A percentile compares a stretch with the other conserved stretches of the same genome.
Evolutionary conservation across 2,329 filamentous ascomycete genomes (phyloP).

Genomic region (Fusarium austroafricanum): DNA sequence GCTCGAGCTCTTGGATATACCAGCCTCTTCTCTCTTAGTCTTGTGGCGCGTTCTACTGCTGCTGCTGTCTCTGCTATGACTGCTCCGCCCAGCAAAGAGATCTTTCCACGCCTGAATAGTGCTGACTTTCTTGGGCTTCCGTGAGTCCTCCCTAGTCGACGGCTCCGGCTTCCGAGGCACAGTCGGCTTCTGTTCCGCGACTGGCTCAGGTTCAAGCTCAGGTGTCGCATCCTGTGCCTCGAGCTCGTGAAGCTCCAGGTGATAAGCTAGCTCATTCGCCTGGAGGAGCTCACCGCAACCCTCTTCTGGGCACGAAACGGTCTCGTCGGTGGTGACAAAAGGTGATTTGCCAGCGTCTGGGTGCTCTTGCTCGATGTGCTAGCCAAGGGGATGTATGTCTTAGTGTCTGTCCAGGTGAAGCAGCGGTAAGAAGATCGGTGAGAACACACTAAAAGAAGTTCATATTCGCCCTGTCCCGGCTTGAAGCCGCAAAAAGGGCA

Average conservation of each 20-base stretch:
- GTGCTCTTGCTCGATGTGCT: conserved; percentile 49
- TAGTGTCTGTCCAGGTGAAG: conserved; percentile 16
- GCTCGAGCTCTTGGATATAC: conserved; percentile 10
- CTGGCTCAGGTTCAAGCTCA: conserved; percentile 26
- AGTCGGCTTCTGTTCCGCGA: conserved; percentile 4
- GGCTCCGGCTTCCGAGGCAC: conserved; percentile 18
- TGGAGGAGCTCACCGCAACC: conserved; percentile 67
- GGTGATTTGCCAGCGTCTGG: conserved; percentile 36
- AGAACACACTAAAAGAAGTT: conserved; percentile 51
- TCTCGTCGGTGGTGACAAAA: conserved; percentile 19
- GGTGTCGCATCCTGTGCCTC: conserved; percentile 35
- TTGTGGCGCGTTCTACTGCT: conserved; percentile 39
- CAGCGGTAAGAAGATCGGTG: conserved; percentile 7
- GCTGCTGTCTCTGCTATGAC: conserved; percentile 23
- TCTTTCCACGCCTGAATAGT: conserved; percentile 42
- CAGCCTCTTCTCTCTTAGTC: conserved; percentile 37
- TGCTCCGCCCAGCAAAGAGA: conserved; percentile 29
- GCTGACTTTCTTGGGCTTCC: conserved; percentile 30
- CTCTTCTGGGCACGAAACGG: conserved; percentile 48
- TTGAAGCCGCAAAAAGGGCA: conserved; percentile 55
- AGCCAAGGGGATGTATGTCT: conserved; percentile 15
- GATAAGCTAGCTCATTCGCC: conserved; percentile 41
- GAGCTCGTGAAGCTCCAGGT: conserved; percentile 45
- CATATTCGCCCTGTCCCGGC: conserved; percentile 47
- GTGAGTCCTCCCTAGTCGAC: conserved; percentile 17